Evolutionary conservation across 495 filamentous ascomycete species (phyloP).

Genomic region (Xylaria sp.): DNA sequence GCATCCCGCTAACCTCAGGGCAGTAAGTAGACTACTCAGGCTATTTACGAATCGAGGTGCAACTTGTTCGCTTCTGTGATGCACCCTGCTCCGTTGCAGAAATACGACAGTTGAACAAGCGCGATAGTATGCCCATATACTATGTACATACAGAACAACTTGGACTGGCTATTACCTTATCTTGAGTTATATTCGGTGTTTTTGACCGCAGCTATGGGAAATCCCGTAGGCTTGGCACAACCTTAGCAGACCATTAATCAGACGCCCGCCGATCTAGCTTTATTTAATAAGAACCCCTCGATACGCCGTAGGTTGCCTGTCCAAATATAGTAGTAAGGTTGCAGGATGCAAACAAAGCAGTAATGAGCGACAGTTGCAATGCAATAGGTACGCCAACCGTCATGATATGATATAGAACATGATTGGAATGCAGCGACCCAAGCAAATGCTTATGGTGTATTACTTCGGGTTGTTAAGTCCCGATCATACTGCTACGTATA

Average conservation of each 20-base stretch:
- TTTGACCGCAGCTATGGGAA: not conserved
- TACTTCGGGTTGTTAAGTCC: not conserved
- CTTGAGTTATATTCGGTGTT: not conserved
- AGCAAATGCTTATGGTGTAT: not conserved
- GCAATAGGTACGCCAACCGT: not conserved
- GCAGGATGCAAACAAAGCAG: not conserved
- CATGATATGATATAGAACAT: slow-evolving; percentile 2
- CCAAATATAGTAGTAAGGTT: not conserved
- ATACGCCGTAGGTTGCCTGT: not conserved
- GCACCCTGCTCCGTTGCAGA: not conserved
- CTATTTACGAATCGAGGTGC: slow-evolving; percentile 2
- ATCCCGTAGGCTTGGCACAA: slow-evolving; percentile 17
- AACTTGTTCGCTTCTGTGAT: slow-evolving; percentile 6
- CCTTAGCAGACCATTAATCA: slow-evolving; percentile 1
- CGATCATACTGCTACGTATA: slow-evolving; percentile 3
- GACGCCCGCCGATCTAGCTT: not conserved
- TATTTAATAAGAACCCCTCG: not conserved
- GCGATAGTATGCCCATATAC: not conserved
- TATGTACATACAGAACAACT: not conserved
- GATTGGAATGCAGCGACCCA: not conserved
- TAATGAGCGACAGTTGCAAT: not conserved
- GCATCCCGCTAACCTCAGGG: slow-evolving; percentile 6
- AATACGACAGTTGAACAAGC: not conserved
- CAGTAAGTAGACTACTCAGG: slow-evolving; percentile 1
- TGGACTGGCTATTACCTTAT: slow-evolving; percentile 4